Evolutionary conservation across 345 rosid genomes (phyloP).

Genomic region (Laguncularia racemosa): DNA sequence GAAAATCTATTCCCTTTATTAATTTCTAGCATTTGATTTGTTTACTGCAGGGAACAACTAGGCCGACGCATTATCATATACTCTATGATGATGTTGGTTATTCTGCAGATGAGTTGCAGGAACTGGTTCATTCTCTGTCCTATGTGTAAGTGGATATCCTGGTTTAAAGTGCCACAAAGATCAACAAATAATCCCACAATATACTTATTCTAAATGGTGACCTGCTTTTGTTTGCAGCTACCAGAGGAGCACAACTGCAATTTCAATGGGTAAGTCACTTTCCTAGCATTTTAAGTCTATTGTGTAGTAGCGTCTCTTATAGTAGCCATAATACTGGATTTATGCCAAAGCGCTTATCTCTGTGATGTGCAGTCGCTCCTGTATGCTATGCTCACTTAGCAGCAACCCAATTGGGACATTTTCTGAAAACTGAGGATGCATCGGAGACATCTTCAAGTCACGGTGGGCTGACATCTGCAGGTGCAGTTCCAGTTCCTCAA

Average conservation of each 20-base stretch:
- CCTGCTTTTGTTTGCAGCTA: constrained; percentile 33
- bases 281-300: too few species aligned
- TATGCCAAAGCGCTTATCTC: not conserved
- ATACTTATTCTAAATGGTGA: constrained; percentile 2
- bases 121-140: constrained; percentile 15
- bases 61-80: constrained; percentile 20
- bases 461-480: constrained; percentile 38
- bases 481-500: constrained; percentile 40
- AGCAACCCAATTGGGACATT: constrained; percentile 39
- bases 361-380: constrained; percentile 40
- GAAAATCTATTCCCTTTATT: too few species aligned
- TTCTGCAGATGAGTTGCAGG: constrained; percentile 15
- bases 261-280: constrained; percentile 53
- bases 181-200: too few species aligned
- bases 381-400: constrained; percentile 60
- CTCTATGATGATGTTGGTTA: constrained; percentile 12
- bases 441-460: constrained; percentile 54
- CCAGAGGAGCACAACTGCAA: constrained; percentile 87
- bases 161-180: too few species aligned
- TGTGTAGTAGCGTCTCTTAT: not conserved
- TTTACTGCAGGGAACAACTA: constrained; percentile 14
- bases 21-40: not conserved
- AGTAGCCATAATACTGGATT: not conserved
- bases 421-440: constrained; percentile 49
- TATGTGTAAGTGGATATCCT: constrained; percentile 7